phyloP scores from a whole-genome alignment of 2,329 filamentous ascomycete species.

The Pestalotiopsis sp. region DNA sequence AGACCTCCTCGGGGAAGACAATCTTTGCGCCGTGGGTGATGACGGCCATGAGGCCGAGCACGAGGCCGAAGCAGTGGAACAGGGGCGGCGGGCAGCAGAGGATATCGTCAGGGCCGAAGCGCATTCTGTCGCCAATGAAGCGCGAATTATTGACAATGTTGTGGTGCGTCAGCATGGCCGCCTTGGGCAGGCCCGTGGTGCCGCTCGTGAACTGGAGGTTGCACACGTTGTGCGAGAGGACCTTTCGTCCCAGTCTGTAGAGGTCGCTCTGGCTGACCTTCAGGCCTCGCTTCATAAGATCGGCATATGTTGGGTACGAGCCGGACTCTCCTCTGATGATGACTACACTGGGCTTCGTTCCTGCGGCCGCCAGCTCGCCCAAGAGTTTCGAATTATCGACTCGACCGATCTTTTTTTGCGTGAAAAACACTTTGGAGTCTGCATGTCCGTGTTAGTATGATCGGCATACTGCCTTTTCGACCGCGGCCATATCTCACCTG shows the following conservation, averaged over 20 bases:
- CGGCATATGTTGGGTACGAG: conserved; percentile 61
- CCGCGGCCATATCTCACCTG: conserved; percentile 48
- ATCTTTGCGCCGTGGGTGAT: conserved; percentile 77
- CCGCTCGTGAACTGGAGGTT: conserved; percentile 78
- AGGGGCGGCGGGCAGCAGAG: conserved; percentile 82
- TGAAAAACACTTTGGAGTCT: conserved; percentile 76
- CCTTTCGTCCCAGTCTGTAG: conserved; percentile 53
- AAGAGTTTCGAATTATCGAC: conserved; percentile 66
- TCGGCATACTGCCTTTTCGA: not conserved
- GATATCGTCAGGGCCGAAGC: conserved; percentile 65
- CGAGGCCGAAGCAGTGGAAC: conserved; percentile 85
- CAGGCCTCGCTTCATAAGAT: conserved; percentile 56
- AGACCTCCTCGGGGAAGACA: conserved; percentile 75
- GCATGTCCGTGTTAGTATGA: not conserved
- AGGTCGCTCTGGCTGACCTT: conserved; percentile 52
- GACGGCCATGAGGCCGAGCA: conserved; percentile 72
- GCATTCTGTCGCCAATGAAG: conserved; percentile 76
- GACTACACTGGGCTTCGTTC: conserved; percentile 53
- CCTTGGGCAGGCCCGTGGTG: conserved; percentile 75
- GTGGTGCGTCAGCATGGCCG: conserved; percentile 74
- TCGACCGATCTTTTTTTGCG: conserved; percentile 68
- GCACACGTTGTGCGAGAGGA: conserved; percentile 68
- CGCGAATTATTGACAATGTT: conserved; percentile 68
- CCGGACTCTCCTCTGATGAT: conserved; percentile 60
- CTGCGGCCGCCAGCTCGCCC: conserved; percentile 48